Percentiles rank a stretch among this genome's conserved stretches.
phyloP scores from a whole-genome alignment of 306 rosid genomes.

The Notholithocarpus densiflorus region DNA sequence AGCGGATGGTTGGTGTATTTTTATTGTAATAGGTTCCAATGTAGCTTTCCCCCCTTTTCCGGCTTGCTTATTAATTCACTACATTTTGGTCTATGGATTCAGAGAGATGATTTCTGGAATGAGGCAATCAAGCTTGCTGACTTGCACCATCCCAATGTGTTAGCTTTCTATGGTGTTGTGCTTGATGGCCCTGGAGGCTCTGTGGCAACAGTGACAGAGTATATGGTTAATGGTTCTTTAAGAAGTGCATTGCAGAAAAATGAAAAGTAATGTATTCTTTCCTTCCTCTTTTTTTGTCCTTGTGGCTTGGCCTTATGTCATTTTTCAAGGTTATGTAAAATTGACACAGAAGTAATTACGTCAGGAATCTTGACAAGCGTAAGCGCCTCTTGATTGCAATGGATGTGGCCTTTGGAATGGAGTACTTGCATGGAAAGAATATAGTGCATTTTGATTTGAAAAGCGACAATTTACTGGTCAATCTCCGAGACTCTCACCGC shows the following conservation, averaged over 20 bases:
- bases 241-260: constrained; percentile 81
- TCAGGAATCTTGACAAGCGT: constrained; percentile 85
- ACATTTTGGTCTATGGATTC: constrained; percentile 2
- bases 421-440: constrained; percentile 88
- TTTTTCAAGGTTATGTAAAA: constrained; percentile 9
- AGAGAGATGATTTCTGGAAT: constrained; percentile 96
- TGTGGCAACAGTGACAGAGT: constrained; percentile 95
- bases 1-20: constrained; percentile 66
- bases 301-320: not conserved
- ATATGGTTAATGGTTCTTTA: constrained; percentile 88
- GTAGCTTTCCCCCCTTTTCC: not conserved
- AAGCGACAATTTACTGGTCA: constrained; percentile 94
- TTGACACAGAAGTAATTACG: constrained; percentile 17
- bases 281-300: not conserved
- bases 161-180: constrained; percentile 91
- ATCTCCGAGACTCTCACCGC: constrained; percentile 90
- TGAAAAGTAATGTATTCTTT: constrained; percentile 50
- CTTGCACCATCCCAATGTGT: constrained; percentile 94
- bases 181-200: constrained; percentile 90
- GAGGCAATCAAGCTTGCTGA: constrained; percentile 96
- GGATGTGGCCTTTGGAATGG: constrained; percentile 99
- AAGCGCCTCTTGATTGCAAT: constrained; percentile 83
- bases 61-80: not conserved
- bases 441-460: constrained; percentile 95
- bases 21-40: not conserved